Conservation (phyloP, 495 filamentous ascomycete genomes). For the Penicillium desertorum region DNA sequence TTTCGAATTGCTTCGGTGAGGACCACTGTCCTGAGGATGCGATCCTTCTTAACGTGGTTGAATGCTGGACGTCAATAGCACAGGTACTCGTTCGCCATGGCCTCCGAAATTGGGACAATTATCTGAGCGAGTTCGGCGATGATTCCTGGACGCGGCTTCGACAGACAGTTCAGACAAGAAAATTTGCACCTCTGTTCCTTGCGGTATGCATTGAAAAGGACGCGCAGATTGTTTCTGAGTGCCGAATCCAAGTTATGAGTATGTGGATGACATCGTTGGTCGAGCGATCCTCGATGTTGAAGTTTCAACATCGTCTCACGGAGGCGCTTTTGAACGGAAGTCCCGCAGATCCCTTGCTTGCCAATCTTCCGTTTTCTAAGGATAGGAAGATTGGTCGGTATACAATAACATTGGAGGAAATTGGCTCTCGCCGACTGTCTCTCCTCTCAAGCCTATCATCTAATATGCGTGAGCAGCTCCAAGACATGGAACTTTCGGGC, state of each 20-base stretch:
- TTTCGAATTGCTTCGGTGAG: constrained; percentile 69
- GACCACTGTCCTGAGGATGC: constrained; percentile 58
- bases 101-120: constrained; percentile 56
- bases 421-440: constrained; percentile 57
- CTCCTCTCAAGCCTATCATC: constrained; percentile 61
- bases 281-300: constrained; percentile 63
- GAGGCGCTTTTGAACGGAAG: constrained; percentile 54
- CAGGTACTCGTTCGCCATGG: constrained; percentile 47
- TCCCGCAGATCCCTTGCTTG: constrained; percentile 48
- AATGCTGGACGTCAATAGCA: constrained; percentile 61
- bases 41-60: constrained; percentile 54
- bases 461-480: constrained; percentile 61
- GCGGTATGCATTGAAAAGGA: constrained; percentile 56
- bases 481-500: constrained; percentile 34
- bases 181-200: constrained; percentile 62
- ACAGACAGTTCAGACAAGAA: constrained; percentile 62
- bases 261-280: constrained; percentile 62
- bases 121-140: constrained; percentile 53
- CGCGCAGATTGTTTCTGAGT: constrained; percentile 37
- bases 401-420: constrained; percentile 53
- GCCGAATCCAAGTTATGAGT: constrained; percentile 50
- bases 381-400: constrained; percentile 41
- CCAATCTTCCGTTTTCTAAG: constrained; percentile 62
- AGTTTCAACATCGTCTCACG: constrained; percentile 66
- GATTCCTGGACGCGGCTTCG: constrained; percentile 64